Evolutionary conservation across 192 early-diverging fungal genomes (phyloP).

Genomic region (Kappamyces sp.): DNA sequence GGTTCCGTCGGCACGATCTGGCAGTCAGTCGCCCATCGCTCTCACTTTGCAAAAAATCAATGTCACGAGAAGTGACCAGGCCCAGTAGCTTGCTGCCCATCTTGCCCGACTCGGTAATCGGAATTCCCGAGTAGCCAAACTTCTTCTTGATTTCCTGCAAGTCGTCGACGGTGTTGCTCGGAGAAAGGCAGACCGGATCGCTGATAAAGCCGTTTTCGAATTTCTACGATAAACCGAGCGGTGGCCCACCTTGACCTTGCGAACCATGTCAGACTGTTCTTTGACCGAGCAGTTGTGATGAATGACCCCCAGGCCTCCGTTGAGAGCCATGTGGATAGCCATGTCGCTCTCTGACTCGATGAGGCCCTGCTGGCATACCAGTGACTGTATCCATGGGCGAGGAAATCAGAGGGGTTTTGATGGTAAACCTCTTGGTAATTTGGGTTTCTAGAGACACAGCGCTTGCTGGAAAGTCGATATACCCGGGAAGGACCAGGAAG

Average conservation of each 20-base stretch:
- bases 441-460: slow-evolving; percentile 71
- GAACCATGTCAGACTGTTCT: slow-evolving; percentile 97
- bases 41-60: slow-evolving; percentile 70
- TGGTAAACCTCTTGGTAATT: slow-evolving; percentile 82
- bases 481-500: slow-evolving; percentile 94
- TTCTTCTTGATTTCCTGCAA: slow-evolving; percentile 80
- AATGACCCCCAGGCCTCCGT: slow-evolving; percentile 94
- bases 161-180: slow-evolving; percentile 76
- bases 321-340: slow-evolving; percentile 95
- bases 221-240: slow-evolving; percentile 36
- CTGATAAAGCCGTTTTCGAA: slow-evolving; percentile 99
- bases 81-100: slow-evolving; percentile 85
- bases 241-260: slow-evolving; percentile 68
- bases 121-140: slow-evolving; percentile 93
- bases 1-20: slow-evolving; percentile 45
- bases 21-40: slow-evolving; percentile 1
- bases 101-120: slow-evolving; percentile 88
- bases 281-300: slow-evolving; percentile 96
- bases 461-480: slow-evolving; percentile 86
- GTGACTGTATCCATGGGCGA: slow-evolving; percentile 99
- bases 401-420: slow-evolving; percentile 92
- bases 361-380: slow-evolving; percentile 10
- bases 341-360: slow-evolving; percentile 73
- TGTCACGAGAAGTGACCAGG: slow-evolving; percentile 94
- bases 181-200: slow-evolving; percentile 83